phyloP scores from a whole-genome alignment of 805 yeast genomes.

The Starmerella sp. region DNA sequence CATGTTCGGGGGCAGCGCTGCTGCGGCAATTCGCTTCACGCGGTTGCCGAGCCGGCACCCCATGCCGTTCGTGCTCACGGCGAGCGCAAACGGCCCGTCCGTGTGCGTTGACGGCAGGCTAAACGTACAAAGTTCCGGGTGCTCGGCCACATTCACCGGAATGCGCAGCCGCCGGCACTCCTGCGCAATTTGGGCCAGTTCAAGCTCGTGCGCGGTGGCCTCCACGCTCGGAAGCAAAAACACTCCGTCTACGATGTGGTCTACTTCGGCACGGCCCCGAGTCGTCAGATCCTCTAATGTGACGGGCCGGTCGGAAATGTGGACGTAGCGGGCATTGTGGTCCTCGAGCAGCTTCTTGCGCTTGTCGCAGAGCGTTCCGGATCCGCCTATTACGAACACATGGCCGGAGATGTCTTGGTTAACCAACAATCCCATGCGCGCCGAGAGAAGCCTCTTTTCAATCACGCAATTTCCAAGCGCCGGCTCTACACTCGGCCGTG shows the following conservation, averaged over 20 bases:
- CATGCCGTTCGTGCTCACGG: constrained; percentile 75
- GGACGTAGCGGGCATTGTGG: constrained; percentile 17
- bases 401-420: constrained; percentile 16
- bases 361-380: constrained; percentile 11
- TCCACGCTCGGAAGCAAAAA: constrained; percentile 36
- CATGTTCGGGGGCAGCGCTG: constrained; percentile 53
- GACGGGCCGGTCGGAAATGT: constrained; percentile 6
- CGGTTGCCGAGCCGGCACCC: constrained; percentile 81
- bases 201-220: constrained; percentile 16
- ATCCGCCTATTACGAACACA: constrained; percentile 18
- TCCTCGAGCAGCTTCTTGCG: constrained; percentile 12
- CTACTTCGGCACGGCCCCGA: constrained; percentile 54
- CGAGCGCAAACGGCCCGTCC: constrained; percentile 62
- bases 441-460: not conserved
- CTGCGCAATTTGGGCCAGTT: constrained; percentile 32
- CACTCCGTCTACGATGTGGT: constrained; percentile 59
- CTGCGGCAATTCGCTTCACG: constrained; percentile 57
- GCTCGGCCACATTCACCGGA: constrained; percentile 72
- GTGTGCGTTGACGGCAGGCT: constrained; percentile 59
- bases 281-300: constrained; percentile 36
- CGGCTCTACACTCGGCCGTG: not conserved
- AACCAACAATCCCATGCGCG: constrained; percentile 20
- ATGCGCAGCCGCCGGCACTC: constrained; percentile 54
- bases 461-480: not conserved
- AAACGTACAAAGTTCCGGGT: constrained; percentile 62